Evolutionary conservation across 768 basidiomycete species (phyloP).

Genomic region (Termitomyces sp.): DNA sequence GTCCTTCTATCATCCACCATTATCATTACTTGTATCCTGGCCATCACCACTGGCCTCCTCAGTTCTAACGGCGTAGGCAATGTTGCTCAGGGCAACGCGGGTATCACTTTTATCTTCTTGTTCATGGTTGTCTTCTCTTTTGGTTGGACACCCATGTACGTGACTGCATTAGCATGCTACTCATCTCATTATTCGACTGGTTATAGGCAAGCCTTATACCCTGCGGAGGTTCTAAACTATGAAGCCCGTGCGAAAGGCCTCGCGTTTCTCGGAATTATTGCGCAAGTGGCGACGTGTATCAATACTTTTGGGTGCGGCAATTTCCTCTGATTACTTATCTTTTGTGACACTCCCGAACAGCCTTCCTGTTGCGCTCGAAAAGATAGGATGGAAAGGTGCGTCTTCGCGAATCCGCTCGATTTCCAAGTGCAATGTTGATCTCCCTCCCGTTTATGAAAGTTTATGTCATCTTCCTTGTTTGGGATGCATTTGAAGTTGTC

Average conservation of each 20-base stretch:
- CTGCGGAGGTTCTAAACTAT: slow-evolving; percentile 45
- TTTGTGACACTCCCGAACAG: slow-evolving; percentile 14
- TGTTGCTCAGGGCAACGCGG: slow-evolving; percentile 36
- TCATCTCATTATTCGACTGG: neutral
- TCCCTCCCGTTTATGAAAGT: slow-evolving; percentile 19
- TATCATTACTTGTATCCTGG: slow-evolving; percentile 32
- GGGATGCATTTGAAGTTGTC: slow-evolving; percentile 42
- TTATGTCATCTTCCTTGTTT: slow-evolving; percentile 43
- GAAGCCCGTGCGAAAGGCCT: slow-evolving; percentile 48
- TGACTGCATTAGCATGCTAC: neutral
- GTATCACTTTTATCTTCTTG: slow-evolving; percentile 44
- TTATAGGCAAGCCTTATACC: slow-evolving; percentile 45
- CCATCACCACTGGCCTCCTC: slow-evolving; percentile 42
- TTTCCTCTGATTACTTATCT: neutral
- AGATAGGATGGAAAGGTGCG: slow-evolving; percentile 41
- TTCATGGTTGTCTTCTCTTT: slow-evolving; percentile 50
- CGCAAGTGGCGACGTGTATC: slow-evolving; percentile 37
- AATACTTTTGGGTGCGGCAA: slow-evolving; percentile 41
- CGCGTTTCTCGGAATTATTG: slow-evolving; percentile 39
- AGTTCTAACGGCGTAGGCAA: slow-evolving; percentile 28
- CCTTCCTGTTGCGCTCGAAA: slow-evolving; percentile 41
- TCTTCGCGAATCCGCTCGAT: neutral
- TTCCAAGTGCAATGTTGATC: neutral
- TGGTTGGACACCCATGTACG: slow-evolving; percentile 51
- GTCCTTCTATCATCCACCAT: slow-evolving; percentile 35